These are phyloP conservation scores for Trichosporon sp. DNA, from an alignment of 1,284 basidiomycete genomes.

Conservation along the genomic window DNA sequence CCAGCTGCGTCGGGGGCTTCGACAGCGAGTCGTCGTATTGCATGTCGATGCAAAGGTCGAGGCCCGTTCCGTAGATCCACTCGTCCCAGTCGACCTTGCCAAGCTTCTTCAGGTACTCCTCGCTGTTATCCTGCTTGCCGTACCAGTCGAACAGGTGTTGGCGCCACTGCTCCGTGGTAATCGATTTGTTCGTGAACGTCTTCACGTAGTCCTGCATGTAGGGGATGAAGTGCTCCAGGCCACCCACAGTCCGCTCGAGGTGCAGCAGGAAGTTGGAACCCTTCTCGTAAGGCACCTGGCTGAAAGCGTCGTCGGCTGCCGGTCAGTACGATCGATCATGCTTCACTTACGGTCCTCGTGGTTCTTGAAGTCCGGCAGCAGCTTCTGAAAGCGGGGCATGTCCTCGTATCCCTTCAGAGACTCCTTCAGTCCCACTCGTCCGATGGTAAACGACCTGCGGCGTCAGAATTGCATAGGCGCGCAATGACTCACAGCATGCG, in stretches of 20 bases:
- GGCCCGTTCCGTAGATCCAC: constrained; percentile 82
- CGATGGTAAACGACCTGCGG: constrained; percentile 43
- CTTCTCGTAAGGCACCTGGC: constrained; percentile 68
- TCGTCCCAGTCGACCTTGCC: constrained; percentile 76
- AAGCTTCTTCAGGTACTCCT: constrained; percentile 64
- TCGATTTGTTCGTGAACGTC: constrained; percentile 62
- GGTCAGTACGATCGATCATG: background rate
- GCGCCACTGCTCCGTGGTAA: constrained; percentile 85
- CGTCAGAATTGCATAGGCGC: constrained; percentile 9
- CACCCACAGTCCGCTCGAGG: constrained; percentile 74
- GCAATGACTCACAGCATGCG: constrained; percentile 59
- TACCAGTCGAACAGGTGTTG: constrained; percentile 78
- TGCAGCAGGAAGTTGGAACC: constrained; percentile 66
- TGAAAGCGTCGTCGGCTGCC: constrained; percentile 71
- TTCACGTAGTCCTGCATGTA: constrained; percentile 61
- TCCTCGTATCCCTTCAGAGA: constrained; percentile 60
- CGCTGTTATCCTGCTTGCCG: constrained; percentile 54
- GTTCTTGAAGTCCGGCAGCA: constrained; percentile 75
- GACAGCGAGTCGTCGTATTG: constrained; percentile 80
- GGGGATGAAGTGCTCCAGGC: constrained; percentile 76
- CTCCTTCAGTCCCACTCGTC: constrained; percentile 64
- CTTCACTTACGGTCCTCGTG: constrained; percentile 36
- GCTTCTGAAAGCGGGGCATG: constrained; percentile 63
- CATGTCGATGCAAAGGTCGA: constrained; percentile 70
- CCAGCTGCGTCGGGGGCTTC: constrained; percentile 56